Percentiles rank a stretch among this genome's conserved stretches.
Conservation (phyloP, 2,329 filamentous ascomycete species). For the Purpureocillium takamizusanense region DNA sequence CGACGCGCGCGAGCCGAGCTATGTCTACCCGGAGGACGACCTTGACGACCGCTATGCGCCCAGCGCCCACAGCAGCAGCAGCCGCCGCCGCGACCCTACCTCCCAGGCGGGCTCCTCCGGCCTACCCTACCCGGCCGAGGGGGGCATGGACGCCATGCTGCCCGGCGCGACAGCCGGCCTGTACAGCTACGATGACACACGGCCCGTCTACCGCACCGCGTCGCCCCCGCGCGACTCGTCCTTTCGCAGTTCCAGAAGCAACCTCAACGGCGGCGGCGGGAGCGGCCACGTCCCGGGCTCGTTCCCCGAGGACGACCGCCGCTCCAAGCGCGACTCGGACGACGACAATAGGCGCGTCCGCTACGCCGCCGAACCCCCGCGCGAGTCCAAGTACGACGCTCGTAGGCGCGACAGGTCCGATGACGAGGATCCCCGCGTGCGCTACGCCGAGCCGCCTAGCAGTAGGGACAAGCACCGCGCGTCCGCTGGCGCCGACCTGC, state of each 20-base stretch:
- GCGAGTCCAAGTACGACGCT: slow-evolving; percentile 9
- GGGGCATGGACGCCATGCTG: slow-evolving; percentile 25
- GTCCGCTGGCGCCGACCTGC: slow-evolving; percentile 12
- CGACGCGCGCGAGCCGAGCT: slow-evolving; percentile 33
- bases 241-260: slow-evolving; percentile 26
- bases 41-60: slow-evolving; percentile 26
- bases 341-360: slow-evolving; percentile 13
- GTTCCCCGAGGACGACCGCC: slow-evolving; percentile 21
- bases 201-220: slow-evolving; percentile 21
- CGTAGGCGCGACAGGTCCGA: slow-evolving; percentile 7
- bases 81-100: slow-evolving; percentile 20
- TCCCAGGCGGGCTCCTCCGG: slow-evolving; percentile 18
- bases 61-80: too few species aligned
- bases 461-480: slow-evolving; percentile 10
- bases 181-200: slow-evolving; percentile 30
- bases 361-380: slow-evolving; percentile 12
- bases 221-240: slow-evolving; percentile 25
- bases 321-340: slow-evolving; percentile 5
- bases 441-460: slow-evolving; percentile 7
- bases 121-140: slow-evolving; percentile 30
- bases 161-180: slow-evolving; percentile 20
- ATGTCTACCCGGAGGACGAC: slow-evolving; percentile 31
- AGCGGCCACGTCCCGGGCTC: slow-evolving; percentile 20
- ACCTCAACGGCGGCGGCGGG: too few species aligned
- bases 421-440: slow-evolving; percentile 10